Conservation (phyloP, 2,329 filamentous ascomycete species). For the Penicillium sp. region DNA sequence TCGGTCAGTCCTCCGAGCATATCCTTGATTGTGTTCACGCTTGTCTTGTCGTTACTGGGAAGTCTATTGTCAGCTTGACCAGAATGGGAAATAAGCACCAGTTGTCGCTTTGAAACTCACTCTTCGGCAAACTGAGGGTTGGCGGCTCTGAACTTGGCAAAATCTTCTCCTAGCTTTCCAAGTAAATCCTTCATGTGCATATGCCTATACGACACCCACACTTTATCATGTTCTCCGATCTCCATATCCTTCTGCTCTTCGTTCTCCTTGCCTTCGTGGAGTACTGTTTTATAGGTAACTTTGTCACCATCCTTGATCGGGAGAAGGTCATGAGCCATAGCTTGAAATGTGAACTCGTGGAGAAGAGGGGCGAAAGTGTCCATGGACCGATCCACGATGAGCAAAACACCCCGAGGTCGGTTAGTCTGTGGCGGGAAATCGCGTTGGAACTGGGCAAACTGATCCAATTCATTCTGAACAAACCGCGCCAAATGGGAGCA, state of each 20-base stretch:
- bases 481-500: conserved; percentile 87
- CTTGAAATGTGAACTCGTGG: conserved; percentile 98
- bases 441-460: conserved; percentile 79
- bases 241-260: conserved; percentile 88
- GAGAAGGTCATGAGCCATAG: conserved; percentile 93
- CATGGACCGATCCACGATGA: conserved; percentile 91
- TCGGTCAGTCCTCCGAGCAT: conserved; percentile 95
- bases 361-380: conserved; percentile 83
- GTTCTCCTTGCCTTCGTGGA: conserved; percentile 71
- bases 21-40: conserved; percentile 88
- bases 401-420: conserved; percentile 76
- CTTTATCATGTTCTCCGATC: conserved; percentile 83
- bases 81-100: not conserved
- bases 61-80: not conserved
- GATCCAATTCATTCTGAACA: conserved; percentile 86
- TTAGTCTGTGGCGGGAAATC: conserved; percentile 75
- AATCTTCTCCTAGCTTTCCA: conserved; percentile 87
- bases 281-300: conserved; percentile 75
- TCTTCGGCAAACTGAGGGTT: conserved; percentile 89
- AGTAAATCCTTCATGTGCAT: conserved; percentile 98
- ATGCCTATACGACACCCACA: conserved; percentile 95
- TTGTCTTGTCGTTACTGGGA: conserved; percentile 63
- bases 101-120: conserved; percentile 23
- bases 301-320: conserved; percentile 88
- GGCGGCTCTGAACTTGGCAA: conserved; percentile 84